Conservation (phyloP, 2,329 filamentous ascomycete species). For the Cladosporium colombiae region DNA sequence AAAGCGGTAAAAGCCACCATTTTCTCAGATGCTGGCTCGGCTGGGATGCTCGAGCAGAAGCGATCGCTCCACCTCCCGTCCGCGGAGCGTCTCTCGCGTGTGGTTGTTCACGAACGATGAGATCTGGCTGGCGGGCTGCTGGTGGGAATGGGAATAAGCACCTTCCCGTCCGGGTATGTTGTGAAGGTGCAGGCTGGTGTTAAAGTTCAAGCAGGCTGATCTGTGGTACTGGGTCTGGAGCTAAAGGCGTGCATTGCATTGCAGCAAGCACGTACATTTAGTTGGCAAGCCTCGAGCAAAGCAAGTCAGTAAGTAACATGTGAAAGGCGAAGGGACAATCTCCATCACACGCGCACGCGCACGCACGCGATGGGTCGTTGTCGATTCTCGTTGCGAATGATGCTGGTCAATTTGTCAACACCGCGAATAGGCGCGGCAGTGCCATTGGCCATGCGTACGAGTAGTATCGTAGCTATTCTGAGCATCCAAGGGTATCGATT, state of each 20-base stretch:
- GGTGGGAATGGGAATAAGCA: neutral
- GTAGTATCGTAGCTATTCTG: neutral
- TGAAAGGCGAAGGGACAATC: neutral
- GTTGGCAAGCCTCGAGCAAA: neutral
- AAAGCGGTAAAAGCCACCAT: neutral
- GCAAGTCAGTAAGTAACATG: neutral
- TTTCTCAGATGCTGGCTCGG: neutral
- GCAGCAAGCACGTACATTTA: too few species aligned
- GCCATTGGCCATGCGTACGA: neutral
- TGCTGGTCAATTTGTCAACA: neutral
- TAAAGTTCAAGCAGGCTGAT: neutral
- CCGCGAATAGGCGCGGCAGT: neutral
- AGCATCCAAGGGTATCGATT: neutral
- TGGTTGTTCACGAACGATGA: neutral
- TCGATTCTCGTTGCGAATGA: neutral
- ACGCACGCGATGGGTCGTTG: neutral
- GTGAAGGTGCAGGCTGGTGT: neutral
- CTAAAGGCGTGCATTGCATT: neutral
- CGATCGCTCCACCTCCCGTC: neutral
- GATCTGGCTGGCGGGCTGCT: neutral
- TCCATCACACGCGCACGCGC: neutral
- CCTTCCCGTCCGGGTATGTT: neutral
- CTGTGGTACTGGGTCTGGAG: neutral
- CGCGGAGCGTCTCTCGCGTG: neutral
- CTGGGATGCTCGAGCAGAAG: too few species aligned